Evolutionary conservation across 768 basidiomycete genomes (phyloP), one percentile per base, ranked within the genome.

Genomic region (Xanthoconium purpureum): DNA sequence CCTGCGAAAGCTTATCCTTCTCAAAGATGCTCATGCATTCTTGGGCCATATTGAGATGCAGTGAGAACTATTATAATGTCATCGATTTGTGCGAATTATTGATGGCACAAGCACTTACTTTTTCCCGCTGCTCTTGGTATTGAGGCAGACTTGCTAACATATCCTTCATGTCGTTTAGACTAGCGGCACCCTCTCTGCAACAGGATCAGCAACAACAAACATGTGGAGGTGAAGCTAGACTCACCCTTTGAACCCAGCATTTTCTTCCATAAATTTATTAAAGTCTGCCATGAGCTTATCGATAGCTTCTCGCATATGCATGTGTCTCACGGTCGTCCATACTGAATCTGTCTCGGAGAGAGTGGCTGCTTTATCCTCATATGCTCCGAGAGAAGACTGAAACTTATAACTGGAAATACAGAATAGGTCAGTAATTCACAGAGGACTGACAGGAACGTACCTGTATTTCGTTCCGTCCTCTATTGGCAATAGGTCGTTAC

Each of bases 241-340:
- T 52, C 65, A 93, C 89, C 93, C 91, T 65, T 90, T 88, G 73
- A 97, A 97, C 1, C 93, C 95, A 1, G 93, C 93, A 69, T 98
- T 91, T 63, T 98, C 97, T 65, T 87, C 83, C 71, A 95, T 78
- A 70, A 98, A 98, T 66, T 88, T 85, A 69, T 93, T 94, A 73
- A 99, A 98, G 74, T 98, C 93, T 14, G 81, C 82, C 89, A 97
- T 96, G 47, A 99, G 80, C 71, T 92, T 97, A 76, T 98, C 93
- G 64, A 98, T 95, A 2, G 95, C 91, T 74, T 99, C 97, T 47
- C 91, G 86, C 94, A 99, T 99, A 72, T 99, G 97, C 85, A 97
- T 86, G 70, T 98, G 97, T 56, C 96, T 87, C 54, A 98, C 84
- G 43, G 88, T 85, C 35, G 88, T 88, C 94, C 95, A 99, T 2